A percentile compares a stretch with the other conserved stretches of the same genome.
Evolutionary conservation across 1,284 basidiomycete species (phyloP).

Genomic region (Pyrrhoderma lamaoense): DNA sequence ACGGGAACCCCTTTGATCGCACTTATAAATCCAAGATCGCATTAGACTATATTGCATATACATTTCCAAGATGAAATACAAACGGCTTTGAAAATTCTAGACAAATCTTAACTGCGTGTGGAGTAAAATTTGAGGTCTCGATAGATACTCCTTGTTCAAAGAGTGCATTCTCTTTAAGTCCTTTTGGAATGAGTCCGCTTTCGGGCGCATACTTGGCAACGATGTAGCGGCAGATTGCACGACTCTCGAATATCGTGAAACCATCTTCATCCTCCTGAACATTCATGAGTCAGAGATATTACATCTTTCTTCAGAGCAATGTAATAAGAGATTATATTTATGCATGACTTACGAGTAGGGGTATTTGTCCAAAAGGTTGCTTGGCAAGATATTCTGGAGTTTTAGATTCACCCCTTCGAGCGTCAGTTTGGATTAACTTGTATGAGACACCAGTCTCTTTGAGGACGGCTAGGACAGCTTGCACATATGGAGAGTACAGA

Average conservation of each 20-base stretch:
- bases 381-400: conserved; percentile 31
- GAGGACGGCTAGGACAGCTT: conserved; percentile 13
- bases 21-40: no score
- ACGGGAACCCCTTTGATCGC: conserved; percentile 16
- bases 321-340: background rate
- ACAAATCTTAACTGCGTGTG: conserved; percentile 21
- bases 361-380: conserved; percentile 67
- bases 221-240: conserved; percentile 29
- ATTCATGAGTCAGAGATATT: no score
- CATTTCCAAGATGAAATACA: no score
- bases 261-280: conserved; percentile 14
- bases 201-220: conserved; percentile 24
- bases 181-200: conserved; percentile 16
- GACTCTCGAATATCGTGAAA: conserved; percentile 24
- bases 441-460: conserved; percentile 20
- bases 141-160: conserved; percentile 30
- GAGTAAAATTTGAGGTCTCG: conserved; percentile 29
- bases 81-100: conserved; percentile 31
- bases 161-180: conserved; percentile 24
- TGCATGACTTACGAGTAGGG: conserved; percentile 28
- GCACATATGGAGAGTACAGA: conserved; percentile 17
- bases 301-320: no score
- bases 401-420: conserved; percentile 36
- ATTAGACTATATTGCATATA: no score
- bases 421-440: conserved; percentile 16